Evolutionary conservation across 2,329 filamentous ascomycete genomes (phyloP).

Genomic region (Ophiosphaerella narmari): DNA sequence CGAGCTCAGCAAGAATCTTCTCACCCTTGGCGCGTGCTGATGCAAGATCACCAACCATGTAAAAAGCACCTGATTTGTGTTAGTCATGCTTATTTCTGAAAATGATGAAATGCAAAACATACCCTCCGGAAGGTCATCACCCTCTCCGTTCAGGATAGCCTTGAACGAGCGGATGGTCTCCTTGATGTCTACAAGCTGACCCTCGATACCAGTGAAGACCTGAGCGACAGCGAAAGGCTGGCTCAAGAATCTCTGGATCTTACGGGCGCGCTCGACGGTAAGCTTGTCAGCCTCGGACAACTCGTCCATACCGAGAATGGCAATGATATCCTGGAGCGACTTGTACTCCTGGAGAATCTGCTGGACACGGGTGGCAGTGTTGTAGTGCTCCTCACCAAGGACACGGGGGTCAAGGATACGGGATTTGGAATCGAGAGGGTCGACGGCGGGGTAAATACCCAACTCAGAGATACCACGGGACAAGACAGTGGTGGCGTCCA

Average conservation of each 20-base stretch:
- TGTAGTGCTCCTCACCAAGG: conserved; percentile 97
- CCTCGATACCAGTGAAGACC: conserved; percentile 93
- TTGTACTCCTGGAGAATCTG: conserved; percentile 99
- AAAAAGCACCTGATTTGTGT: conserved; percentile 67
- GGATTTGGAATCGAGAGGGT: conserved; percentile 98
- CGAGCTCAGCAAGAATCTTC: conserved; percentile 98
- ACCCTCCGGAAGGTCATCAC: conserved; percentile 93
- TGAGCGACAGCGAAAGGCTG: conserved; percentile 94
- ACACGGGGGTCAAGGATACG: conserved; percentile 99
- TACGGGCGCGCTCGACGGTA: conserved; percentile 99
- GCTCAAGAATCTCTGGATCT: conserved; percentile 99
- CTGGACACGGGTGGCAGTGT: conserved; percentile 91
- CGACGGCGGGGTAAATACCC: conserved; percentile 99
- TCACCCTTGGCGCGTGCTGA: conserved; percentile 95
- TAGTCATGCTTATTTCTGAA: conserved; percentile 10
- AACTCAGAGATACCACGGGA: conserved; percentile 99
- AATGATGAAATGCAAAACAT: conserved; percentile 46
- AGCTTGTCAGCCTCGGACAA: conserved; percentile 99
- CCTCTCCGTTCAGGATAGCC: conserved; percentile 92
- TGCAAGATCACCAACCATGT: conserved; percentile 97
- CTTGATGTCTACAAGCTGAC: conserved; percentile 96
- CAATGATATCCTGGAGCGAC: conserved; percentile 99
- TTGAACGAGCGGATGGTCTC: conserved; percentile 98
- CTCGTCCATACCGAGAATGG: conserved; percentile 99
- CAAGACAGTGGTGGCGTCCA: conserved; percentile 99